phyloP scores from a whole-genome alignment of 2,329 filamentous ascomycete species.

The Hymenoscyphus linearis region DNA sequence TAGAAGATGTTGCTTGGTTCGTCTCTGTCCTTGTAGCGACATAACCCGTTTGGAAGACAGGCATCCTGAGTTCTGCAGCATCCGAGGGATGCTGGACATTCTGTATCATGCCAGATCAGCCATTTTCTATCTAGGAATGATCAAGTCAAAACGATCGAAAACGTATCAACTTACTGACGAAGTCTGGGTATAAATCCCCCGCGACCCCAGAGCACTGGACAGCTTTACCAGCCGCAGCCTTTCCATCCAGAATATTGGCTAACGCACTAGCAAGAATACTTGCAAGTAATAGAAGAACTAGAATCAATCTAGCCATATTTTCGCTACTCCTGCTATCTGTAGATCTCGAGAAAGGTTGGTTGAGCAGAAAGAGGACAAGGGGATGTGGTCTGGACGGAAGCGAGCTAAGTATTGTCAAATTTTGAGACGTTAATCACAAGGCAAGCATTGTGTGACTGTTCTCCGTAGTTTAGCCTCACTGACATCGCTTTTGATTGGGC shows the following conservation, averaged over 20 bases:
- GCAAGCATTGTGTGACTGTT: neutral
- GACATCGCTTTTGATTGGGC: neutral
- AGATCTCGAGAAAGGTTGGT: neutral
- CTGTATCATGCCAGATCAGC: neutral
- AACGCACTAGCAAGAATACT: neutral
- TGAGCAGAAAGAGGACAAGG: neutral
- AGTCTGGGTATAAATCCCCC: neutral
- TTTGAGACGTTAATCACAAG: neutral
- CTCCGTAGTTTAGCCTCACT: neutral
- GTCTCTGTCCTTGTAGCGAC: neutral
- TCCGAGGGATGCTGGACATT: neutral
- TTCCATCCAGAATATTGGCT: neutral
- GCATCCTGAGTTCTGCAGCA: neutral
- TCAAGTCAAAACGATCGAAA: neutral
- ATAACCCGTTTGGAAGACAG: neutral
- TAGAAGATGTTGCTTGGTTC: neutral
- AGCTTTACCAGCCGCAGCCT: no score
- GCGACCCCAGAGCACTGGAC: neutral
- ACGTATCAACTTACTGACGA: neutral
- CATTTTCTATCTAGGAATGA: neutral
- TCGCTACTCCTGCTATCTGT: neutral
- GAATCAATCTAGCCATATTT: neutral
- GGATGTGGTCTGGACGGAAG: neutral
- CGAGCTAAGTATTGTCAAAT: neutral
- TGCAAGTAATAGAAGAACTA: neutral